These are phyloP conservation scores for Ilyonectria mors-panacis DNA, from an alignment of 2,329 filamentous ascomycete species.

Conservation along the genomic window DNA sequence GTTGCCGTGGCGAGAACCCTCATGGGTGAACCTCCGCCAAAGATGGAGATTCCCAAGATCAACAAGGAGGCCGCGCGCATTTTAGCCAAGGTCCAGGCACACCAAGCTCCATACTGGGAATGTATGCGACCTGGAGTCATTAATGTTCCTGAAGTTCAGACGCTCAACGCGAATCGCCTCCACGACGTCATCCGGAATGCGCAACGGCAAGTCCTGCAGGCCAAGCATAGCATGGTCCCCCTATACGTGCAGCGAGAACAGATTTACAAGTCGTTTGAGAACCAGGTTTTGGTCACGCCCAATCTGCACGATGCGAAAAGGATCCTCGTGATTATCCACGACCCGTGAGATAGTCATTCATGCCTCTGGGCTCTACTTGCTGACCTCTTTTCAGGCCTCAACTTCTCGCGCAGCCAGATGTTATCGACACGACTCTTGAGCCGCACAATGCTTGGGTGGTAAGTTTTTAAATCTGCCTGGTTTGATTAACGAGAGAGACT, in stretches of 20 bases:
- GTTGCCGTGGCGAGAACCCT: constrained; percentile 91
- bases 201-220: constrained; percentile 79
- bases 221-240: constrained; percentile 83
- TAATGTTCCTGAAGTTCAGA: constrained; percentile 66
- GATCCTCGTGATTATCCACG: constrained; percentile 90
- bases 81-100: constrained; percentile 71
- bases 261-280: constrained; percentile 83
- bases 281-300: constrained; percentile 87
- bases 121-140: constrained; percentile 83
- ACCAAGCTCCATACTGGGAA: constrained; percentile 84
- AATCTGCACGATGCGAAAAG: constrained; percentile 76
- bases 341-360: constrained; percentile 73
- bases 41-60: constrained; percentile 69
- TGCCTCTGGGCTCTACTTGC: not conserved
- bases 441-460: constrained; percentile 92
- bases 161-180: constrained; percentile 73
- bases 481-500: constrained; percentile 11
- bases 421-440: constrained; percentile 80
- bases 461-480: constrained; percentile 55
- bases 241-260: constrained; percentile 83
- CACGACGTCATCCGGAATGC: constrained; percentile 86
- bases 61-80: constrained; percentile 71
- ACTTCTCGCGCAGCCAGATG: constrained; percentile 76
- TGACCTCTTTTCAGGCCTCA: constrained; percentile 68
- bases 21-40: constrained; percentile 91